Evolutionary conservation across 768 basidiomycete genomes (phyloP).

Genomic region (Fibroporia radiculosa): DNA sequence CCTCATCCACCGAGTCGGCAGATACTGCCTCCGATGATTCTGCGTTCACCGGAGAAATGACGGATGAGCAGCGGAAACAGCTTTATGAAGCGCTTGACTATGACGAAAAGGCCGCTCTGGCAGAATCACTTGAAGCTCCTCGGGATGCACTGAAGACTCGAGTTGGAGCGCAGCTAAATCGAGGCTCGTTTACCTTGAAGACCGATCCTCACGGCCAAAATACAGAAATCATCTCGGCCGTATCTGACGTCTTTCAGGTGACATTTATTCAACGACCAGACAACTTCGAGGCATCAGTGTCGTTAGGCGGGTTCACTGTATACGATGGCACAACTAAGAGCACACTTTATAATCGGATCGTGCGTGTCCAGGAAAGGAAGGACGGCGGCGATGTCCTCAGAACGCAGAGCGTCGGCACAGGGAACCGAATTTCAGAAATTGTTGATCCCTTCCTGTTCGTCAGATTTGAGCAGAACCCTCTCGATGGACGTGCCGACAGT

Average conservation of each 20-base stretch:
- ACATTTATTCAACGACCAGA: constrained; percentile 79
- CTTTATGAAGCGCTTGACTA: constrained; percentile 88
- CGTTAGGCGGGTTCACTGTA: constrained; percentile 79
- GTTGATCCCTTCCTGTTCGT: constrained; percentile 76
- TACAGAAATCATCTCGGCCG: constrained; percentile 73
- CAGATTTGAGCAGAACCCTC: constrained; percentile 86
- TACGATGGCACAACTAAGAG: constrained; percentile 84
- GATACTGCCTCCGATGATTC: constrained; percentile 39
- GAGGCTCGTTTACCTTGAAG: constrained; percentile 81
- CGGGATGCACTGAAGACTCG: constrained; percentile 75
- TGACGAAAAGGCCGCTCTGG: constrained; percentile 76
- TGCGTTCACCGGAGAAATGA: constrained; percentile 63
- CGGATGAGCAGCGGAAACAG: constrained; percentile 83
- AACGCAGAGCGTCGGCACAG: constrained; percentile 10
- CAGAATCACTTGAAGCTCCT: constrained; percentile 61
- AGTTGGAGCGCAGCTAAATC: constrained; percentile 70
- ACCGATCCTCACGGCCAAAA: constrained; percentile 57
- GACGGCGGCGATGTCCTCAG: constrained; percentile 17
- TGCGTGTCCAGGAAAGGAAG: constrained; percentile 58
- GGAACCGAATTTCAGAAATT: constrained; percentile 9
- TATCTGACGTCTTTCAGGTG: constrained; percentile 84
- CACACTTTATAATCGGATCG: constrained; percentile 84
- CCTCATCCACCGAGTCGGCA: constrained; percentile 33
- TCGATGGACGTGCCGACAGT: constrained; percentile 88
- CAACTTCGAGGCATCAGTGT: constrained; percentile 78